These are phyloP conservation scores for Alliaria petiolata DNA, from an alignment of 345 rosid species.

Conservation along the genomic window DNA sequence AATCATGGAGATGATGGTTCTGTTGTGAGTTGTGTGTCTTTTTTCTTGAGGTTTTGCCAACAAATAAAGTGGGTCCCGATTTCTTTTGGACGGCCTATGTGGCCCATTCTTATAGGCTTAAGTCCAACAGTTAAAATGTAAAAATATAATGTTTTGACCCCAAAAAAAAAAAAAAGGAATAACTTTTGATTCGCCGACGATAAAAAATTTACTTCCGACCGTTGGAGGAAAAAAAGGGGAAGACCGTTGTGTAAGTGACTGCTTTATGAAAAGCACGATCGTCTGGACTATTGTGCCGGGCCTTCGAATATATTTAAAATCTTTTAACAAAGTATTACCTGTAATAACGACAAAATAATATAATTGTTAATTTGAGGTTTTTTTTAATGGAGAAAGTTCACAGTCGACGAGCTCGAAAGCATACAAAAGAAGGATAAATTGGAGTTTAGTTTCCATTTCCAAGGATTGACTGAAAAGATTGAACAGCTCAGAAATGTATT, in stretches of 20 bases:
- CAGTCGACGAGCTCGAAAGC: neutral
- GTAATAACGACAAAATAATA: slow-evolving; percentile 4
- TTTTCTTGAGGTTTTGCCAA: neutral
- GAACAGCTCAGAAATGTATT: slow-evolving; percentile 19
- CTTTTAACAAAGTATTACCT: neutral
- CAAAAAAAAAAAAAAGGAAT: no score
- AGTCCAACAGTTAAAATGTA: neutral
- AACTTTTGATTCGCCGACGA: neutral
- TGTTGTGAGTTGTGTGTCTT: slow-evolving; percentile 1
- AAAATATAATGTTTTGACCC: no score
- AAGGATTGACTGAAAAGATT: no score
- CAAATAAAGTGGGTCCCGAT: neutral
- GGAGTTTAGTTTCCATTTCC: neutral
- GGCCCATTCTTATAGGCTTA: no score
- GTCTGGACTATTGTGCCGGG: slow-evolving; percentile 8
- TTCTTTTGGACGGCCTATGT: neutral
- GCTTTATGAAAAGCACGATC: slow-evolving; percentile 4
- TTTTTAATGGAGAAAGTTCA: neutral
- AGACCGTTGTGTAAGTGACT: no score
- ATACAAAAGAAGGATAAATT: no score
- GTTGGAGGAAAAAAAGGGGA: no score
- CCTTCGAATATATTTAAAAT: neutral
- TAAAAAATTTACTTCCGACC: neutral
- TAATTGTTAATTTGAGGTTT: neutral
- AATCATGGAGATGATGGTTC: neutral